phyloP scores from a whole-genome alignment of 1,139 yeast genomes.

The Hyphopichia buzzinii region DNA sequence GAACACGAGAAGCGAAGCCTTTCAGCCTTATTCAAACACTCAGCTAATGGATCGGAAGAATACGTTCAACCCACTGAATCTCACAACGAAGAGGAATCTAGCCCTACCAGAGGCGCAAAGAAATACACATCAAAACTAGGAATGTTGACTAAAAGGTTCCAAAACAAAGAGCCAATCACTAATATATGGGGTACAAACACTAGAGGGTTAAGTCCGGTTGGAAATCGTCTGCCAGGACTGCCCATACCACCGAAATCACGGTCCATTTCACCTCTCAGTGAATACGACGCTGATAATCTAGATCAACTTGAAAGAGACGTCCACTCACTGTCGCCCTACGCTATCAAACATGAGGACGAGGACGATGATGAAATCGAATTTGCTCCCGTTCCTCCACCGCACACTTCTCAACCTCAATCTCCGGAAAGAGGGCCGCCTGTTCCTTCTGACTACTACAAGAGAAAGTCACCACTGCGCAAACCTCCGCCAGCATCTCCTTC shows the following conservation, averaged over 20 bases:
- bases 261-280: slow-evolving; percentile 18
- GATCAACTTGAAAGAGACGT: slow-evolving; percentile 21
- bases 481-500: slow-evolving; percentile 16
- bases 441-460: slow-evolving; percentile 9
- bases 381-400: slow-evolving; percentile 18
- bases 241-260: slow-evolving; percentile 5
- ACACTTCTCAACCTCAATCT: slow-evolving; percentile 7
- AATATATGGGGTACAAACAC: slow-evolving; percentile 17
- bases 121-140: slow-evolving; percentile 27
- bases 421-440: slow-evolving; percentile 7
- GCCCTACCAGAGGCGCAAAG: slow-evolving; percentile 14
- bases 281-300: slow-evolving; percentile 14
- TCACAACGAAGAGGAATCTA: slow-evolving; percentile 1
- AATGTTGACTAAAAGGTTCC: slow-evolving; percentile 32
- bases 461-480: slow-evolving; percentile 18
- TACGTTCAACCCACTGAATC: neutral
- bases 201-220: neutral
- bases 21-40: neutral
- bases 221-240: slow-evolving; percentile 1
- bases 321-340: slow-evolving; percentile 14
- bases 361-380: slow-evolving; percentile 13
- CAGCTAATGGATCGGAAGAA: neutral
- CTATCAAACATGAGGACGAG: slow-evolving; percentile 8
- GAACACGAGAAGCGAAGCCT: neutral
- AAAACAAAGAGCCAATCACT: slow-evolving; percentile 36